Evolutionary conservation across 208 protist species (phyloP).

Genomic region (Tritrichomonas musculus): DNA sequence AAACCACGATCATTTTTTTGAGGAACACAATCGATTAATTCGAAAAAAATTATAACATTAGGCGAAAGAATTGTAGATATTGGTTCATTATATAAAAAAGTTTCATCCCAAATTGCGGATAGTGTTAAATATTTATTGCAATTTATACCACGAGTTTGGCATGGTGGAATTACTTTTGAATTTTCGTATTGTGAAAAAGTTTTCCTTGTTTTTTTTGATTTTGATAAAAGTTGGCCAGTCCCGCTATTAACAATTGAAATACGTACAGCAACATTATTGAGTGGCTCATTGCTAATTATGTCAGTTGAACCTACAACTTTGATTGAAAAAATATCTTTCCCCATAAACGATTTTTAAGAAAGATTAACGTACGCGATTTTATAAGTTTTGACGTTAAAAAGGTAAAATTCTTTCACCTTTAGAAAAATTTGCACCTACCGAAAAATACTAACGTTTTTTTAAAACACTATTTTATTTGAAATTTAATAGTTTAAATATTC

Average conservation of each 20-base stretch:
- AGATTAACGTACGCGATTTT: too few relatives aligned
- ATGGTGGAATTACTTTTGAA: too few relatives aligned
- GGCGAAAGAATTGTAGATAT: not conserved
- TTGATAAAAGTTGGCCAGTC: not conserved
- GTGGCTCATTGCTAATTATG: not conserved
- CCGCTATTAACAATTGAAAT: not conserved
- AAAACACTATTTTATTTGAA: too few relatives aligned
- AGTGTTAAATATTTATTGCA: too few relatives aligned
- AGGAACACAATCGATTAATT: not conserved
- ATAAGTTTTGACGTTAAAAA: too few relatives aligned
- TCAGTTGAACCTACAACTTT: not conserved
- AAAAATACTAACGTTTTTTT: too few relatives aligned
- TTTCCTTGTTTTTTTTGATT: not conserved
- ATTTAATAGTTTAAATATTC: too few relatives aligned
- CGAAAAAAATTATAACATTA: not conserved
- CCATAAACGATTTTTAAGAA: not conserved
- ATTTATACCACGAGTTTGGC: too few relatives aligned
- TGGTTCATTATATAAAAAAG: slow-evolving; percentile 26
- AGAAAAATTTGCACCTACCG: too few relatives aligned
- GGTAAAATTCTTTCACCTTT: too few relatives aligned
- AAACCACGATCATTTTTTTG: not conserved
- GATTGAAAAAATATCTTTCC: not conserved
- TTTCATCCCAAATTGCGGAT: not conserved
- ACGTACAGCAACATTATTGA: not conserved
- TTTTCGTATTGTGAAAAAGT: too few relatives aligned